A percentile compares a stretch with the other conserved stretches of the same genome.
Evolutionary conservation across 176 grass and related monocot genomes (phyloP).

Genomic region (Eragrostis nindensis): DNA sequence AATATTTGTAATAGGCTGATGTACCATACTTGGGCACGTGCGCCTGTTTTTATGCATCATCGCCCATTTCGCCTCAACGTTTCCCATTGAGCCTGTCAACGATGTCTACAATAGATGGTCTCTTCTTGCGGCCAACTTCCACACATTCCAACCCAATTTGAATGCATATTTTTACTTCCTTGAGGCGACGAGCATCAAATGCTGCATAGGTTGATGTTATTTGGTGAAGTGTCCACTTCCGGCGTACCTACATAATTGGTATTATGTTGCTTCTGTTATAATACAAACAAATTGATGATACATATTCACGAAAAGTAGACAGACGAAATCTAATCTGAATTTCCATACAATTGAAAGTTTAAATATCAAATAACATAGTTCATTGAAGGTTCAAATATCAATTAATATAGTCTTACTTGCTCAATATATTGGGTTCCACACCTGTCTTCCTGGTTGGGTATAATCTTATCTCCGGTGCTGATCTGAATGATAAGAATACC

Average conservation of each 20-base stretch:
- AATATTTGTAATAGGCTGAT: too few relatives aligned
- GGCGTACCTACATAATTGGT: slow-evolving; percentile 18
- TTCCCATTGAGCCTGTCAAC: not conserved
- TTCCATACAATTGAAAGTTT: too few relatives aligned
- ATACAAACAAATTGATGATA: not conserved
- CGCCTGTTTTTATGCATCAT: not conserved
- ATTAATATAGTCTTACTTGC: slow-evolving; percentile 29
- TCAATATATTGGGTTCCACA: slow-evolving; percentile 22
- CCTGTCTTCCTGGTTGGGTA: not conserved
- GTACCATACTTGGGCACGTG: not conserved
- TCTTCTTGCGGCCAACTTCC: not conserved
- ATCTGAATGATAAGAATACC: slow-evolving; percentile 46
- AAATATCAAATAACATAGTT: too few relatives aligned
- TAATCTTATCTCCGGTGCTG: slow-evolving; percentile 23
- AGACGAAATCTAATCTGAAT: too few relatives aligned
- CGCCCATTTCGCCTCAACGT: not conserved
- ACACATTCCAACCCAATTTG: slow-evolving; percentile 35
- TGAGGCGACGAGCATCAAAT: not conserved
- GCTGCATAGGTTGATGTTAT: not conserved
- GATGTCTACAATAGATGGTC: slow-evolving; percentile 1
- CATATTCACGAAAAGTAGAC: not conserved
- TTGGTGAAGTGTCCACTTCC: slow-evolving; percentile 5
- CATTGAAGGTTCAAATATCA: not conserved
- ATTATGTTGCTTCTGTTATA: not conserved
- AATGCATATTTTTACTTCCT: slow-evolving; percentile 33